Percentiles rank a stretch among this genome's conserved stretches.
Conservation (phyloP, 1,139 yeast species). For the Debaryomycetaceae sp. region DNA sequence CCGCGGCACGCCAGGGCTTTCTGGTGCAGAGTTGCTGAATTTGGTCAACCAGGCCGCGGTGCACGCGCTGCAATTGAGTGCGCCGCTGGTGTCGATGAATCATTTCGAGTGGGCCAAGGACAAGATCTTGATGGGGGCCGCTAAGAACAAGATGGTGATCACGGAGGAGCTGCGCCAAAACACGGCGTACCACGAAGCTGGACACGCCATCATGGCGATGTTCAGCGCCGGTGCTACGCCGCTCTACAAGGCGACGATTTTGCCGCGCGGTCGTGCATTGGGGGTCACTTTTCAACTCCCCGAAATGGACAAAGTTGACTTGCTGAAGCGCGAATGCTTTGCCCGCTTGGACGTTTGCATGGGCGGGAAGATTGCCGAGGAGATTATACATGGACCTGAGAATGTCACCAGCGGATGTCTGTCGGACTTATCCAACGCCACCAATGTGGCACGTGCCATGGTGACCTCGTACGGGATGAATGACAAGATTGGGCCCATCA, state of each 20-base stretch:
- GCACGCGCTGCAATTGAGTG: conserved; percentile 89
- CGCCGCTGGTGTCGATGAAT: conserved; percentile 81
- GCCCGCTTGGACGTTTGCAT: conserved; percentile 94
- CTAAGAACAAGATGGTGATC: conserved; percentile 93
- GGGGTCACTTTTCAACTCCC: conserved; percentile 97
- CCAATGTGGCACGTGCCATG: conserved; percentile 93
- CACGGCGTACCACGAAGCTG: conserved; percentile 98
- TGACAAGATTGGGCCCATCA: conserved; percentile 87
- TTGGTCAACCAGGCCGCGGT: conserved; percentile 97
- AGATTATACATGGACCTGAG: conserved; percentile 82
- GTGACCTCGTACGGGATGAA: conserved; percentile 97
- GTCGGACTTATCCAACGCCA: conserved; percentile 84
- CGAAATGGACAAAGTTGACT: conserved; percentile 96
- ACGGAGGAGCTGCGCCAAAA: conserved; percentile 91
- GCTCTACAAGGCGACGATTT: conserved; percentile 90
- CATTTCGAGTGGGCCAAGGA: conserved; percentile 99
- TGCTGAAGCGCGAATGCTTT: conserved; percentile 81
- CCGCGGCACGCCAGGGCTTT: conserved; percentile 94
- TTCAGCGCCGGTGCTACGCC: conserved; percentile 95
- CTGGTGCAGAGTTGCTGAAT: conserved; percentile 96
- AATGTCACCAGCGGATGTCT: conserved; percentile 95
- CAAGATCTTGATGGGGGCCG: conserved; percentile 96
- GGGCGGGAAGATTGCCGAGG: conserved; percentile 99
- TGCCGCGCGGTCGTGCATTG: conserved; percentile 94
- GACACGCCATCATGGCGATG: conserved; percentile 97